These are phyloP conservation scores for Claviceps pazoutovae DNA, from an alignment of 2,329 filamentous ascomycete genomes.

Conservation along the genomic window DNA sequence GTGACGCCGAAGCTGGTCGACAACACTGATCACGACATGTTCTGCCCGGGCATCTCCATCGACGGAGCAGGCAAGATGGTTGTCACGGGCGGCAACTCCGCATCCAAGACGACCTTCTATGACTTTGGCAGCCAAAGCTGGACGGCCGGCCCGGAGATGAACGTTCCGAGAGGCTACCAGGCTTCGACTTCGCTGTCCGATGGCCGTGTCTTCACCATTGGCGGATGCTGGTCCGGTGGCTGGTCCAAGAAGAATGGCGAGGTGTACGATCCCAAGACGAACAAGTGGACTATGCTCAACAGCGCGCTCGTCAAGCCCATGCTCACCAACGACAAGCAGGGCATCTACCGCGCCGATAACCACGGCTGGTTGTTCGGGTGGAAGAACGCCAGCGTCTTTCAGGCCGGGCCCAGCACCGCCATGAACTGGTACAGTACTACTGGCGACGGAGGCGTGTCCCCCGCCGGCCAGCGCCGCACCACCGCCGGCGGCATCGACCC, in stretches of 20 bases:
- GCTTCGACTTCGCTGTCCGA: slow-evolving; percentile 34
- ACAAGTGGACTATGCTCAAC: slow-evolving; percentile 31
- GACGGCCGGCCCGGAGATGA: slow-evolving; percentile 26
- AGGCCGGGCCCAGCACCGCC: slow-evolving; percentile 10
- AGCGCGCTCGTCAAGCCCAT: slow-evolving; percentile 32
- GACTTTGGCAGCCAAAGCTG: slow-evolving; percentile 24
- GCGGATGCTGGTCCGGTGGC: slow-evolving; percentile 38
- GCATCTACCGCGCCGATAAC: slow-evolving; percentile 29
- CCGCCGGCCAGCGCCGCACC: slow-evolving; percentile 23
- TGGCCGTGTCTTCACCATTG: slow-evolving; percentile 43
- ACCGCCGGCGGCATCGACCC: slow-evolving; percentile 23
- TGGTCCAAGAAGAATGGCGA: slow-evolving; percentile 40
- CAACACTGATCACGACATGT: slow-evolving; percentile 39
- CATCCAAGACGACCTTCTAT: slow-evolving; percentile 34
- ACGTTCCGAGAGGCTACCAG: slow-evolving; percentile 37
- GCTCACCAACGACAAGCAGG: slow-evolving; percentile 33
- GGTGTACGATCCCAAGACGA: slow-evolving; percentile 30
- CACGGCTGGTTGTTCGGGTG: slow-evolving; percentile 7
- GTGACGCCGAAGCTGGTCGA: slow-evolving; percentile 17
- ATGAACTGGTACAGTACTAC: slow-evolving; percentile 42
- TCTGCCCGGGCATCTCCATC: slow-evolving; percentile 34
- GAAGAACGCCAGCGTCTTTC: slow-evolving; percentile 14
- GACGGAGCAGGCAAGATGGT: slow-evolving; percentile 34
- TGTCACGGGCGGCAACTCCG: slow-evolving; percentile 39
- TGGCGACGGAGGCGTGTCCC: slow-evolving; percentile 24